phyloP scores from a whole-genome alignment of 2,329 filamentous ascomycete species.

The Diaporthe eres region DNA sequence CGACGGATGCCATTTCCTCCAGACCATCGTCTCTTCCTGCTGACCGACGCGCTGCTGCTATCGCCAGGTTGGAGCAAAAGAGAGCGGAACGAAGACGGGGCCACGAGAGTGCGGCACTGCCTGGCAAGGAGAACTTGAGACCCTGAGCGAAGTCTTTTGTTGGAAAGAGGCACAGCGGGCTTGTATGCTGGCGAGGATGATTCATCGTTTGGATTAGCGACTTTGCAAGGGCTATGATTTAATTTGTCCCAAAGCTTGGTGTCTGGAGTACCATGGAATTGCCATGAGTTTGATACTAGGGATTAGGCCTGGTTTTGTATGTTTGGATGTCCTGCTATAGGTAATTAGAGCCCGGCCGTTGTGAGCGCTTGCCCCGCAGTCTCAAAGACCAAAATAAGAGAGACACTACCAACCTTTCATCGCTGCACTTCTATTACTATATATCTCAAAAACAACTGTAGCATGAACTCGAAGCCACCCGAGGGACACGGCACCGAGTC shows the following conservation, averaged over 20 bases:
- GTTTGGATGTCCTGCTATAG: constrained; percentile 34
- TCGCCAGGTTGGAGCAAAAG: constrained; percentile 68
- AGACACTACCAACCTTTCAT: constrained; percentile 20
- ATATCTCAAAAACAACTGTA: constrained; percentile 4
- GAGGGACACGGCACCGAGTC: constrained; percentile 16
- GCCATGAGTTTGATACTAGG: background rate
- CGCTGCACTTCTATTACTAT: background rate
- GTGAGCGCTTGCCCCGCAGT: constrained; percentile 41
- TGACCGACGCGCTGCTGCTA: constrained; percentile 66
- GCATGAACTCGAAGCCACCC: constrained; percentile 26
- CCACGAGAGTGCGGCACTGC: constrained; percentile 48
- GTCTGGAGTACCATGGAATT: constrained; percentile 41
- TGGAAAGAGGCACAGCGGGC: constrained; percentile 37
- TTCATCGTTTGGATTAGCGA: constrained; percentile 39
- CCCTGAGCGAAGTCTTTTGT: constrained; percentile 46
- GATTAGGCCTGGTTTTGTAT: constrained; percentile 1
- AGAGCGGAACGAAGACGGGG: constrained; percentile 64
- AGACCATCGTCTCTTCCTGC: constrained; percentile 60
- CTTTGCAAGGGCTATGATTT: constrained; percentile 33
- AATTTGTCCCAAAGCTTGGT: constrained; percentile 39
- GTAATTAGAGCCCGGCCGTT: constrained; percentile 33
- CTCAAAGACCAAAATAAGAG: constrained; percentile 36
- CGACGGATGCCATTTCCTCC: constrained; percentile 51
- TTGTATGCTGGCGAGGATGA: constrained; percentile 35
- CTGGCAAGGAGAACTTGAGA: constrained; percentile 67